phyloP scores from a whole-genome alignment of 1,139 yeast species.

The Meyerozyma carpophila region DNA sequence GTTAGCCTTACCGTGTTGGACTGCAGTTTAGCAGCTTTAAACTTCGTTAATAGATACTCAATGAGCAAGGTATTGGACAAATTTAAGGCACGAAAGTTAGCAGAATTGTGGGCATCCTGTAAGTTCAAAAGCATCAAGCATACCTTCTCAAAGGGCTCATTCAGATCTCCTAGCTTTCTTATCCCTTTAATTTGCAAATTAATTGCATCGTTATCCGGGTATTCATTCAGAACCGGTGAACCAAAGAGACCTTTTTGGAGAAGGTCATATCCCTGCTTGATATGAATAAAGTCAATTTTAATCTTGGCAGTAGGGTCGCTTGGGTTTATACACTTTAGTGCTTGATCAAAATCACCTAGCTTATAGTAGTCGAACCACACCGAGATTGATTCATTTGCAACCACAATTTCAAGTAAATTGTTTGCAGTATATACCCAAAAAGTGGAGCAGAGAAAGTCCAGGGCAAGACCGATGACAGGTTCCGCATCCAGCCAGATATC shows the following conservation, averaged over 20 bases:
- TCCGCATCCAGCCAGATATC: background rate
- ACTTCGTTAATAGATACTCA: conserved; percentile 52
- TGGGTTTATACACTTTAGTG: conserved; percentile 43
- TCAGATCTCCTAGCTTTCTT: conserved; percentile 52
- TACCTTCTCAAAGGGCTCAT: conserved; percentile 67
- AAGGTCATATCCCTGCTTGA: conserved; percentile 59
- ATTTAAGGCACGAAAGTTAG: conserved; percentile 12
- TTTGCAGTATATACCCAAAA: conserved; percentile 17
- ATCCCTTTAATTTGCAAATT: conserved; percentile 52
- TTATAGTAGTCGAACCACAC: conserved; percentile 73
- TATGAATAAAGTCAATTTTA: conserved; percentile 50
- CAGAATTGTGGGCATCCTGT: conserved; percentile 7
- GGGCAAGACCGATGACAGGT: conserved; percentile 1
- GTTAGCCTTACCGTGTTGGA: conserved; percentile 47
- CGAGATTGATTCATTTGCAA: conserved; percentile 63
- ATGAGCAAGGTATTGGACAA: conserved; percentile 36
- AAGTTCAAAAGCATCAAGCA: conserved; percentile 57
- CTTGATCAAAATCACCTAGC: conserved; percentile 61
- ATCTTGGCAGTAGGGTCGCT: conserved; percentile 19
- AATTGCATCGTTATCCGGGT: conserved; percentile 9
- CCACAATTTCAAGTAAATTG: conserved; percentile 59
- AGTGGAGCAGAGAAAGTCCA: conserved; percentile 11
- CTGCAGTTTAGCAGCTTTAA: conserved; percentile 32
- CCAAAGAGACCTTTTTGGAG: conserved; percentile 43
- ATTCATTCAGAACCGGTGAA: conserved; percentile 4